phyloP scores from a whole-genome alignment of 441 rosid species.

The Aleurites moluccanus region DNA sequence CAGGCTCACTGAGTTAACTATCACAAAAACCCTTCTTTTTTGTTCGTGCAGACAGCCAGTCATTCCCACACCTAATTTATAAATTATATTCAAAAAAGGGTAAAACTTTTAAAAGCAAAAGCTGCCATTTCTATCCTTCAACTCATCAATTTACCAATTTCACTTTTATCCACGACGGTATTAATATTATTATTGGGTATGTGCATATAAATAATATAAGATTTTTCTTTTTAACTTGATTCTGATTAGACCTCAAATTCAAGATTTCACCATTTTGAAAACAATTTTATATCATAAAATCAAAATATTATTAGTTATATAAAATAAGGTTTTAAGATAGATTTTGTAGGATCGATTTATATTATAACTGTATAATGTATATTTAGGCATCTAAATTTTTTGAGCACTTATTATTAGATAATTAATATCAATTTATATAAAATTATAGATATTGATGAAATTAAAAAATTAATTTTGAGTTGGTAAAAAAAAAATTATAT shows the following conservation, averaged over 20 bases:
- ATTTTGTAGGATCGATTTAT: neutral
- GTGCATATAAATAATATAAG: neutral
- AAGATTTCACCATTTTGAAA: too few relatives aligned
- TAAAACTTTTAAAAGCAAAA: slow-evolving; percentile 46
- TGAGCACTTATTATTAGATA: neutral
- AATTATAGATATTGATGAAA: too few relatives aligned
- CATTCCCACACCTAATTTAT: slow-evolving; percentile 22
- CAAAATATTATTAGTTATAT: too few relatives aligned
- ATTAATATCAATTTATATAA: too few relatives aligned
- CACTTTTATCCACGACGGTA: slow-evolving; percentile 11
- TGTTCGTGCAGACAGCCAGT: slow-evolving; percentile 23
- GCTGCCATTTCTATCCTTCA: slow-evolving; percentile 31
- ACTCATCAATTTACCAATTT: neutral
- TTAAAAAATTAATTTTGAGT: too few relatives aligned
- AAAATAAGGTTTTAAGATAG: neutral
- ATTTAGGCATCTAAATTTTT: neutral
- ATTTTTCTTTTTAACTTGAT: too few relatives aligned
- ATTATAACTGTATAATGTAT: neutral
- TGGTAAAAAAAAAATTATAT: too few relatives aligned
- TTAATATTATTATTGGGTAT: neutral
- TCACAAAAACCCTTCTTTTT: slow-evolving; percentile 7
- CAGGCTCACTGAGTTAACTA: slow-evolving; percentile 32
- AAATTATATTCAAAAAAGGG: slow-evolving; percentile 26
- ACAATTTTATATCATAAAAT: too few relatives aligned
- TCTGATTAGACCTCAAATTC: too few relatives aligned